Base-by-base conservation (phyloP, 2,329 filamentous ascomycete genomes). In the Decorospora gaudefroyi region DNA sequence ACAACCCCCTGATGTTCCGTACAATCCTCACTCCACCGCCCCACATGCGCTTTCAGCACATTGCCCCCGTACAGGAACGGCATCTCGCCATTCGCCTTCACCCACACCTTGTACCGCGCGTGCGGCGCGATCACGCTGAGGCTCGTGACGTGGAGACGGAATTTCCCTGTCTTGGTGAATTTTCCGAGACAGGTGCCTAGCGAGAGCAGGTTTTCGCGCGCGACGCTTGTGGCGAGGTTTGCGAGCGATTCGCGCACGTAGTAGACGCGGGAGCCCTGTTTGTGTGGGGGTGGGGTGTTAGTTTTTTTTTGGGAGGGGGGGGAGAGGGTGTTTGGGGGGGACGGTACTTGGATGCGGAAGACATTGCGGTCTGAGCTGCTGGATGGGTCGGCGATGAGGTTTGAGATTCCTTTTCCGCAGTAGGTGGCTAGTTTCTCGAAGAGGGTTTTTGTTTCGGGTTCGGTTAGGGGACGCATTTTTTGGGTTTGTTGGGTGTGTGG, bases 101-200 rank as follows among this genome's bases (percentile, higher is more conserved):
- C 86, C 90, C 91, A 97, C 60, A 97, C 85, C 82, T 97, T 97
- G 76, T 96, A 95, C 47, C 93, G 80, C 30, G 92, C 92, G 71
- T 96, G 90, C 55, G 89, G 86, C 44, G 91, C 88, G 56, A 99
- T 86, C 53, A 96, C 82, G 53, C 90, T 87, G 46, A 99, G 78
- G n/a, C 82, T 88, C 1, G 92, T 97, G 67, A 97, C 88, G 75
- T 96, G 91, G 42, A 99, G 78, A 39, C 92, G 79, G 76, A 99
- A 97, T 72, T 97, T 96, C 53, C 90, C 90, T 4, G 90, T 88
- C 78, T 96, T 97, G 51, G 91, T 96, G 76, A 96, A 95, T 70
- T 96, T 96, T 64, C 90, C 90, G 9, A 97, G 75, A 68, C 91
- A 96, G 16, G 87, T 92, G 17, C 92, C 92, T n/a, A 96, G 76